Conservation (phyloP, 176 grass and related monocot species). For the Pharus latifolius region DNA sequence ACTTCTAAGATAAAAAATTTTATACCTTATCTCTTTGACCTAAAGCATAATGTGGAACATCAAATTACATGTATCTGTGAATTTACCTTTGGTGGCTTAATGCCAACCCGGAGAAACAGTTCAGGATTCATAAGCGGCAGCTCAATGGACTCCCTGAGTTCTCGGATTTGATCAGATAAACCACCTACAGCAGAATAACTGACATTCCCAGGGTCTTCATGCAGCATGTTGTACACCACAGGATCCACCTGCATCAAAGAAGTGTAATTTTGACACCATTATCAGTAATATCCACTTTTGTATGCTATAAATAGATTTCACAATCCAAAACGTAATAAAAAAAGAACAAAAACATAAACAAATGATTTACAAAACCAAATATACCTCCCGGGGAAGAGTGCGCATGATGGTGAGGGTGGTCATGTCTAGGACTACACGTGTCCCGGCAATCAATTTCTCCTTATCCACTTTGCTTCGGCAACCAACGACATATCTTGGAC, state of each 20-base stretch:
- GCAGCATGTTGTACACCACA: conserved; percentile 98
- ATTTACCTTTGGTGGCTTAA: conserved; percentile 94
- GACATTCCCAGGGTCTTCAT: conserved; percentile 97
- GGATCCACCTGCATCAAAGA: conserved; percentile 75
- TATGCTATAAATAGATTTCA: background rate
- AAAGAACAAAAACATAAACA: background rate
- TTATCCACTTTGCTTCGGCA: conserved; percentile 99
- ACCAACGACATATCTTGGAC: conserved; percentile 93
- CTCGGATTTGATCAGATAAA: conserved; percentile 92
- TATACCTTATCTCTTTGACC: background rate
- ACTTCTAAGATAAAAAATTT: background rate
- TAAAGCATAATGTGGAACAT: background rate
- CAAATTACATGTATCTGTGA: background rate
- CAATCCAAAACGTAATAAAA: background rate
- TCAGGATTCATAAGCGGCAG: conserved; percentile 96
- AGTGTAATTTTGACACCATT: background rate
- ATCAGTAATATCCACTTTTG: background rate
- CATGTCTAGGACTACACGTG: conserved; percentile 97
- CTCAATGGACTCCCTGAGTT: conserved; percentile 95
- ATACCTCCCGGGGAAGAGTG: conserved; percentile 90
- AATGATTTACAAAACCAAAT: background rate
- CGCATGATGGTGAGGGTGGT: conserved; percentile 99
- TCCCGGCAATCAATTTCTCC: conserved; percentile 95
- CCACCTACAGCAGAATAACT: conserved; percentile 98
- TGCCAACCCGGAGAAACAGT: conserved; percentile 88